phyloP scores from a whole-genome alignment of 768 basidiomycete species.

The Bullera alba region DNA sequence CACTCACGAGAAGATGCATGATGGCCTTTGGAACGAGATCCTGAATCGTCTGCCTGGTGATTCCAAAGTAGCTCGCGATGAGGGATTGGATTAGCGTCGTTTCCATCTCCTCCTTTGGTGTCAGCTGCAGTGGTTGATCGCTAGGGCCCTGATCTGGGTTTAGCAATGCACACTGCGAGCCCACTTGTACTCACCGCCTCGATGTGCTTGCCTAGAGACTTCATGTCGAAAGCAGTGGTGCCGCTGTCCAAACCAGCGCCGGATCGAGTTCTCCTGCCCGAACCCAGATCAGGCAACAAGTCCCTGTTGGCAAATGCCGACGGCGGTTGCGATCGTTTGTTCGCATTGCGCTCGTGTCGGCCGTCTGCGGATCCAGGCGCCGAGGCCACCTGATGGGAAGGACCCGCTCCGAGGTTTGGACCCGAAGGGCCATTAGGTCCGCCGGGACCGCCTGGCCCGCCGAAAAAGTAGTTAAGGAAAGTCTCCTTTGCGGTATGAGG shows the following conservation, averaged over 20 bases:
- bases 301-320: constrained; percentile 15
- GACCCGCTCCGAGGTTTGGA: no score
- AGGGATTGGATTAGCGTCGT: constrained; percentile 87
- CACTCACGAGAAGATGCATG: constrained; percentile 61
- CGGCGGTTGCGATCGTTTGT: background rate
- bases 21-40: constrained; percentile 96
- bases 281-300: constrained; percentile 41
- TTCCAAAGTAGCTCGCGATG: constrained; percentile 90
- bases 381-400: background rate
- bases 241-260: constrained; percentile 58
- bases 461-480: constrained; percentile 97
- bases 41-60: constrained; percentile 92
- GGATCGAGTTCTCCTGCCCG: constrained; percentile 25
- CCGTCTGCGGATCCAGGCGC: constrained; percentile 7
- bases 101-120: constrained; percentile 90
- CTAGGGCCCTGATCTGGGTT: constrained; percentile 49
- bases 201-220: constrained; percentile 92
- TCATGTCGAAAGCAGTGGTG: constrained; percentile 94
- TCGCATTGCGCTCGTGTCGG: constrained; percentile 43
- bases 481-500: constrained; percentile 67
- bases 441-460: constrained; percentile 63
- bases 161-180: constrained; percentile 2
- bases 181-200: constrained; percentile 68
- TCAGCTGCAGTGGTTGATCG: constrained; percentile 59
- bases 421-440: constrained; percentile 14